Evolutionary conservation across 768 basidiomycete genomes (phyloP).

Genomic region (Serendipita sp.): DNA sequence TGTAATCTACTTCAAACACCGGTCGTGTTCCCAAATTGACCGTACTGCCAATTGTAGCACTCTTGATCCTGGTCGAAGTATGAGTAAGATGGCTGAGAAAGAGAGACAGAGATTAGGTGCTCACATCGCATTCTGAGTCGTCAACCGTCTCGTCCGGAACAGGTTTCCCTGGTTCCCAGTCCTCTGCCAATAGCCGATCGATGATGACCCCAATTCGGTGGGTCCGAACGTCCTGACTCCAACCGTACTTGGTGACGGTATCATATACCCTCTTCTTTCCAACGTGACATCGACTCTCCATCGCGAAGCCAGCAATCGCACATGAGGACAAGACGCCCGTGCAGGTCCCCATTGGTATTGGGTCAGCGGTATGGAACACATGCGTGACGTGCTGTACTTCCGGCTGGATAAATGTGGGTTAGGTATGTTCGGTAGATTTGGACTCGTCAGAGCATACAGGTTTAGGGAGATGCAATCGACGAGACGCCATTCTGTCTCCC

Average conservation of each 20-base stretch:
- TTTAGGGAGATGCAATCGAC: slow-evolving; percentile 69
- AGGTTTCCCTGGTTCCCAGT: background rate
- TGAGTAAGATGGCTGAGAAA: background rate
- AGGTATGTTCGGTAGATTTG: background rate
- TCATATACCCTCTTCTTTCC: slow-evolving; percentile 75
- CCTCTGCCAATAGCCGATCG: slow-evolving; percentile 21
- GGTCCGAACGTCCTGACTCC: slow-evolving; percentile 59
- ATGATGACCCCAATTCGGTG: slow-evolving; percentile 58
- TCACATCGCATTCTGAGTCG: background rate
- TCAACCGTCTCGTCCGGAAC: background rate
- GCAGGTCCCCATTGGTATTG: slow-evolving; percentile 75
- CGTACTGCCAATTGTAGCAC: background rate
- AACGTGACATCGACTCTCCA: slow-evolving; percentile 77
- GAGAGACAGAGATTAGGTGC: background rate
- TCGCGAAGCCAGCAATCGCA: slow-evolving; percentile 47
- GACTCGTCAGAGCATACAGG: slow-evolving; percentile 36
- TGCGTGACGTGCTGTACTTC: slow-evolving; percentile 66
- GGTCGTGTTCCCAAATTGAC: background rate
- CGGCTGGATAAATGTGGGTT: slow-evolving; percentile 27
- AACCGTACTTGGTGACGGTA: slow-evolving; percentile 63
- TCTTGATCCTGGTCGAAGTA: background rate
- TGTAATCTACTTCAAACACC: background rate
- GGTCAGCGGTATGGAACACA: slow-evolving; percentile 87
- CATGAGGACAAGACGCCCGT: slow-evolving; percentile 39
- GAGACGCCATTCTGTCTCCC: slow-evolving; percentile 67